Percentiles rank a stretch among this genome's conserved stretches.
Evolutionary conservation across 2,329 filamentous ascomycete genomes (phyloP).

Genomic region (Stemphylium lycopersici): DNA sequence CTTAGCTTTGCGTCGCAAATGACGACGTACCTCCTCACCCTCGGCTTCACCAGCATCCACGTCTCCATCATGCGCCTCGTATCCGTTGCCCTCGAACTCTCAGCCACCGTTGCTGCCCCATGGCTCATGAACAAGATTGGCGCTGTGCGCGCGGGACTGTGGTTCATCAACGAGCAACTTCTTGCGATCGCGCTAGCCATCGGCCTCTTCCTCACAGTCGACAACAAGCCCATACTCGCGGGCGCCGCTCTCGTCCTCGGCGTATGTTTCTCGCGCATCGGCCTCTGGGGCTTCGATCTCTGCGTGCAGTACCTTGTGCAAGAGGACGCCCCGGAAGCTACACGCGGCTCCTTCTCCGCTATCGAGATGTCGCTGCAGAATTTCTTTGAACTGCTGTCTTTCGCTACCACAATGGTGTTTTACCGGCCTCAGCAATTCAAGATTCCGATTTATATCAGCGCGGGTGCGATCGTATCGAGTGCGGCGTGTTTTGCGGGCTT

Average conservation of each 20-base stretch:
- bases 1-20: slow-evolving; percentile 60
- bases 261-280: slow-evolving; percentile 51
- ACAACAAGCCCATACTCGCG: slow-evolving; percentile 24
- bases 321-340: slow-evolving; percentile 48
- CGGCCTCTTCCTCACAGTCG: slow-evolving; percentile 28
- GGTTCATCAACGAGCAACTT: slow-evolving; percentile 74
- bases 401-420: slow-evolving; percentile 69
- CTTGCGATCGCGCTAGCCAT: slow-evolving; percentile 55
- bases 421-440: slow-evolving; percentile 67
- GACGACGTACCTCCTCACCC: slow-evolving; percentile 66
- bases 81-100: slow-evolving; percentile 63
- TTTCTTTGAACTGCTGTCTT: slow-evolving; percentile 71
- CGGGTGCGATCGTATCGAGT: slow-evolving; percentile 58
- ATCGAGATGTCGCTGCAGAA: slow-evolving; percentile 73
- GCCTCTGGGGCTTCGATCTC: slow-evolving; percentile 58
- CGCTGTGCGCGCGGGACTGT: slow-evolving; percentile 69
- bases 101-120: slow-evolving; percentile 66
- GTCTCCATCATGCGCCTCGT: slow-evolving; percentile 62
- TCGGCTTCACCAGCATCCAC: slow-evolving; percentile 58
- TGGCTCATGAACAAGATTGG: slow-evolving; percentile 58
- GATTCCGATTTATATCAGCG: slow-evolving; percentile 66
- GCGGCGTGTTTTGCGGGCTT: slow-evolving; percentile 62
- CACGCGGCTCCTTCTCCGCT: slow-evolving; percentile 71
- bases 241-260: slow-evolving; percentile 46
- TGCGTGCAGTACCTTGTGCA: slow-evolving; percentile 55